Evolutionary conservation across 768 basidiomycete genomes (phyloP).

Genomic region (Auriscalpium microsporum): DNA sequence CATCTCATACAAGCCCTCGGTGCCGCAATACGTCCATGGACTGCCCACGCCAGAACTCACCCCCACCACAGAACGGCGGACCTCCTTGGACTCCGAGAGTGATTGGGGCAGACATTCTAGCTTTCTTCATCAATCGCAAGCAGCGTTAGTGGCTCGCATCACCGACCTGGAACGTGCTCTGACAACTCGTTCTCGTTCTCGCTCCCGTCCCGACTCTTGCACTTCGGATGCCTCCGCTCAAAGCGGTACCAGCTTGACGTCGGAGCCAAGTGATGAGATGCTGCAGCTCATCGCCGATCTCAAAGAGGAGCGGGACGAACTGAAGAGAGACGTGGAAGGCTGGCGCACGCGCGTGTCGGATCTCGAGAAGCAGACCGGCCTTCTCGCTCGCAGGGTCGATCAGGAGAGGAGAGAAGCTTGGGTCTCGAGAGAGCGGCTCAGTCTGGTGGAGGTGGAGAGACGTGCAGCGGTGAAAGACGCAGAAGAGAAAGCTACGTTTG

Average conservation of each 20-base stretch:
- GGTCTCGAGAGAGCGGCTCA: constrained; percentile 68
- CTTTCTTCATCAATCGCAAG: constrained; percentile 81
- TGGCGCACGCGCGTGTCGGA: constrained; percentile 75
- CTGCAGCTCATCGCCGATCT: constrained; percentile 65
- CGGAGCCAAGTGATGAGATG: constrained; percentile 71
- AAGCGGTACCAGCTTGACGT: constrained; percentile 20
- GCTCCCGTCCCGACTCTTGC: constrained; percentile 34
- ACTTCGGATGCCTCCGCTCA: constrained; percentile 37
- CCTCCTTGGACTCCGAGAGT: constrained; percentile 28
- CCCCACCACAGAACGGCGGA: constrained; percentile 44
- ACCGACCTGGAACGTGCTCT: constrained; percentile 71
- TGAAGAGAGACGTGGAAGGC: constrained; percentile 81
- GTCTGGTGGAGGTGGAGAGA: constrained; percentile 62
- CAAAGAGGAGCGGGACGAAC: constrained; percentile 82
- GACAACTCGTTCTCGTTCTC: constrained; percentile 33
- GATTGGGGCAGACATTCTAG: constrained; percentile 28
- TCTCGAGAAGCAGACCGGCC: constrained; percentile 59
- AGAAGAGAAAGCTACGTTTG: constrained; percentile 18
- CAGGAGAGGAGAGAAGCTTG: constrained; percentile 76
- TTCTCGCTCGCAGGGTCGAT: constrained; percentile 64
- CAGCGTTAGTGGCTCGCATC: constrained; percentile 73
- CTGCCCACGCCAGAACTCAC: constrained; percentile 73
- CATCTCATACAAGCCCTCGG: constrained; percentile 63
- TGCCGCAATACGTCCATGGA: constrained; percentile 31
- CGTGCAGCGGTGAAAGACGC: constrained; percentile 39